A percentile compares a stretch with the other conserved stretches of the same genome.
These are phyloP conservation scores for Clitopilus passeckerianus DNA, from an alignment of 768 basidiomycete species.

Conservation along the genomic window DNA sequence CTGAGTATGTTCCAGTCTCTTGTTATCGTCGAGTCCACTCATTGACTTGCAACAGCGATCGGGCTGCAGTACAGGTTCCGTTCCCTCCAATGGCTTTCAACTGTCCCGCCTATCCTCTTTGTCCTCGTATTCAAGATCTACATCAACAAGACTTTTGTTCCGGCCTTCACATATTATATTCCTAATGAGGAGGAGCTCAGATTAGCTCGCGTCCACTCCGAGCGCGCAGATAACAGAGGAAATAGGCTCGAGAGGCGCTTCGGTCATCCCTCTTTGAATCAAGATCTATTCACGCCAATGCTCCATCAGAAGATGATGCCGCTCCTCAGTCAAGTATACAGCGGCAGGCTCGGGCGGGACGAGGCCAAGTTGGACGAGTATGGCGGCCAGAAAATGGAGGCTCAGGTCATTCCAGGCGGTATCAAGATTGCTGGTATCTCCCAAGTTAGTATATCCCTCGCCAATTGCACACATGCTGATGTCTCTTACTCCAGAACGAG, in stretches of 20 bases:
- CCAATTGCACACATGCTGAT: not conserved
- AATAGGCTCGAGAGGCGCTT: slow-evolving; percentile 86
- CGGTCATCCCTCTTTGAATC: slow-evolving; percentile 88
- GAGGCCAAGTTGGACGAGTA: slow-evolving; percentile 71
- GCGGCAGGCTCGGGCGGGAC: slow-evolving; percentile 61
- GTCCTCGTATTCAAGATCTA: slow-evolving; percentile 82
- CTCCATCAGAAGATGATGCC: slow-evolving; percentile 83
- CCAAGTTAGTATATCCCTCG: slow-evolving; percentile 39
- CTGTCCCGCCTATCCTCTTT: slow-evolving; percentile 83
- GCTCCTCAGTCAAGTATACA: slow-evolving; percentile 69
- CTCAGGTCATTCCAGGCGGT: slow-evolving; percentile 71
- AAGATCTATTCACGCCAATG: slow-evolving; percentile 86
- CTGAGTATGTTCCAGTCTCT: slow-evolving; percentile 58
- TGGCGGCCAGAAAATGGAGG: slow-evolving; percentile 72
- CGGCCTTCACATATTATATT: slow-evolving; percentile 76
- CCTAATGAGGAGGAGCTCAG: slow-evolving; percentile 78
- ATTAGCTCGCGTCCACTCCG: slow-evolving; percentile 70
- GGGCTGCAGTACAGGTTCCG: slow-evolving; percentile 75
- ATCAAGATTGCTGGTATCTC: slow-evolving; percentile 80
- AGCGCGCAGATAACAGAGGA: slow-evolving; percentile 65
- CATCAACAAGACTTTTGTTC: slow-evolving; percentile 62
- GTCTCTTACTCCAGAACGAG: slow-evolving; percentile 38
- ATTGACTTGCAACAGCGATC: slow-evolving; percentile 50
- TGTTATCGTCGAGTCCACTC: not conserved
- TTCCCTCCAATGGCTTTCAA: slow-evolving; percentile 75